Conservation (phyloP, 2,329 filamentous ascomycete genomes). For the Arthrobotrys iridis region DNA sequence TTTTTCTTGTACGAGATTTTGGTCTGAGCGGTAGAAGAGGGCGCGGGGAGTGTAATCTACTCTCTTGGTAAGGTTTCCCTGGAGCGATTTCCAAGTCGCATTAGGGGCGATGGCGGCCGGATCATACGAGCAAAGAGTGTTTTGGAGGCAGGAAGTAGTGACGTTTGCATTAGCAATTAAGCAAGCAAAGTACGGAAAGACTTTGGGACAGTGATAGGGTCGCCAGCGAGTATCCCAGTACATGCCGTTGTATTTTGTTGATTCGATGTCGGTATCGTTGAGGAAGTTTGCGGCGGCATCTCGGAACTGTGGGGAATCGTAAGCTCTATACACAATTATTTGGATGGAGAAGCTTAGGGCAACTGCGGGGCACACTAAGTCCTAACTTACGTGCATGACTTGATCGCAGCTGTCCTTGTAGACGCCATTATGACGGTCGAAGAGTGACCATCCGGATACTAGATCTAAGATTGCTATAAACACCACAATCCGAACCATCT, state of each 20-base stretch:
- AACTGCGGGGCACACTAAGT: neutral
- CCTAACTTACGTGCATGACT: slow-evolving; percentile 21
- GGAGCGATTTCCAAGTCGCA: neutral
- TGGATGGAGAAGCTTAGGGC: neutral
- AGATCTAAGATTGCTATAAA: no score
- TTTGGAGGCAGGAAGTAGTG: slow-evolving; percentile 2
- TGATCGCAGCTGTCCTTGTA: no score
- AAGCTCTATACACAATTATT: neutral
- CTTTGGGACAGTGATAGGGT: slow-evolving; percentile 28
- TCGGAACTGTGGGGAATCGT: slow-evolving; percentile 14
- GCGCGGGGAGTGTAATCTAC: slow-evolving; percentile 18
- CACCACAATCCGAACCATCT: no score
- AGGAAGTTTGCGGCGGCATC: slow-evolving; percentile 19
- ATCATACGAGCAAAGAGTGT: slow-evolving; percentile 31
- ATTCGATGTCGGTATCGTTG: neutral
- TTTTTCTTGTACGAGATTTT: neutral
- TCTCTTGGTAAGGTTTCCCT: neutral
- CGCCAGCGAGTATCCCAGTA: slow-evolving; percentile 30
- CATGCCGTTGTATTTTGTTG: slow-evolving; percentile 6
- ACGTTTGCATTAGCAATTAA: neutral
- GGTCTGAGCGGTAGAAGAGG: slow-evolving; percentile 34
- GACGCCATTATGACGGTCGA: no score
- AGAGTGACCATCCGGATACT: no score
- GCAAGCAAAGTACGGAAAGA: slow-evolving; percentile 23
- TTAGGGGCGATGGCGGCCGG: neutral